These are phyloP conservation scores for Beta macrorhiza DNA, from an alignment of 179 eudicot genomes.

Conservation along the genomic window DNA sequence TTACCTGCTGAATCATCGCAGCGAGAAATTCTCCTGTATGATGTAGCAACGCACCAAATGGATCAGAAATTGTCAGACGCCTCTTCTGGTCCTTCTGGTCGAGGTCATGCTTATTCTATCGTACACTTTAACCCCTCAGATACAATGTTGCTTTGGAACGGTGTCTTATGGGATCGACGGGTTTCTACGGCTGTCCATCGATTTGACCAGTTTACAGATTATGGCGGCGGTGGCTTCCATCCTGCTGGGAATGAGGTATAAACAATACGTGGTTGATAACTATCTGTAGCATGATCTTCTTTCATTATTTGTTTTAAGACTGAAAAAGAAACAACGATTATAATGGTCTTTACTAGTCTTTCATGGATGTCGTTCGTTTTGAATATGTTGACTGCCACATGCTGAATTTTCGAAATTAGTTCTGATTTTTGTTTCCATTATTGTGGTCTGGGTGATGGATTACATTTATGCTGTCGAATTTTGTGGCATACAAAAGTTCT, in stretches of 20 bases:
- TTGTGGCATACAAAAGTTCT: not conserved
- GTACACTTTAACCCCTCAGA: constrained; percentile 88
- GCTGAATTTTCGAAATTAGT: not conserved
- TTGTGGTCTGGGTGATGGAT: not conserved
- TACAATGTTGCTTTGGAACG: constrained; percentile 86
- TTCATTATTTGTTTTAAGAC: not conserved
- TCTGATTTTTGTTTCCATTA: not conserved
- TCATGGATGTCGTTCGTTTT: not conserved
- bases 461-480: not conserved
- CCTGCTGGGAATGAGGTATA: constrained; percentile 98
- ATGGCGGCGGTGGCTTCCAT: constrained; percentile 99
- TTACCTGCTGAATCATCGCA: constrained; percentile 62
- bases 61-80: constrained; percentile 66
- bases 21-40: constrained; percentile 76
- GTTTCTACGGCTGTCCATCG: constrained; percentile 61
- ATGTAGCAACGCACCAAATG: constrained; percentile 63
- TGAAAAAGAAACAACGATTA: not conserved
- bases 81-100: constrained; percentile 47
- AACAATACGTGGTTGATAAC: not conserved
- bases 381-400: not conserved
- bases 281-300: not conserved
- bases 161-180: constrained; percentile 89
- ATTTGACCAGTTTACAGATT: constrained; percentile 92
- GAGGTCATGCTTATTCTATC: constrained; percentile 63
- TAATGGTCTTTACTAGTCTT: not conserved